Evolutionary conservation across 352 stramenopile species (phyloP).

Genomic region (Pythium dissimile): DNA sequence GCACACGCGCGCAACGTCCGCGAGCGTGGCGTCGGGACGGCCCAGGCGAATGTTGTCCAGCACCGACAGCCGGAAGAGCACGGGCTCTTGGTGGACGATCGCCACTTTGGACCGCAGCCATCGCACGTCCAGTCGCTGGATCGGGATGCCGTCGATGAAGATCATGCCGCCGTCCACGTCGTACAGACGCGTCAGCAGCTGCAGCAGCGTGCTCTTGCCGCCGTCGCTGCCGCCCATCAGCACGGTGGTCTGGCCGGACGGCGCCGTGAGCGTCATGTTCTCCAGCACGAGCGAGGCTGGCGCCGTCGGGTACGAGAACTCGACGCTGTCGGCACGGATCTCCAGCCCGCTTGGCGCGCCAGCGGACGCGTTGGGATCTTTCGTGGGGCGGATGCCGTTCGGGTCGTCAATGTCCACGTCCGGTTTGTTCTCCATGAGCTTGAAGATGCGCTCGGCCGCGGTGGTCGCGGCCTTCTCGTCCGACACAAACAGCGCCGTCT

Average conservation of each 20-base stretch:
- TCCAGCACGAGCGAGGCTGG: constrained; percentile 58
- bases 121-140: constrained; percentile 47
- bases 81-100: constrained; percentile 70
- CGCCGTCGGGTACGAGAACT: constrained; percentile 55
- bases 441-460: constrained; percentile 16
- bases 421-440: constrained; percentile 18
- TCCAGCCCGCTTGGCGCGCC: constrained; percentile 24
- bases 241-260: constrained; percentile 64
- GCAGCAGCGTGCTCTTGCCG: constrained; percentile 76
- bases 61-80: constrained; percentile 38
- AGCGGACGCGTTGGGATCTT: neutral
- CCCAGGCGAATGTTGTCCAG: constrained; percentile 52
- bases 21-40: constrained; percentile 30
- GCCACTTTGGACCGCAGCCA: constrained; percentile 36
- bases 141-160: constrained; percentile 46
- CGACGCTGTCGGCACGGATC: constrained; percentile 40
- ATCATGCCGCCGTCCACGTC: constrained; percentile 44
- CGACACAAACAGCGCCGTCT: constrained; percentile 20
- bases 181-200: constrained; percentile 69
- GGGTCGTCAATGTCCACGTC: constrained; percentile 14
- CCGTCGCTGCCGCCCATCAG: constrained; percentile 76
- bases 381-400: constrained; percentile 3
- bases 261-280: constrained; percentile 52
- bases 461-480: constrained; percentile 19
- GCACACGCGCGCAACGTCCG: constrained; percentile 72